These are phyloP conservation scores for Suillus plorans DNA, from an alignment of 768 basidiomycete genomes.

Conservation along the genomic window DNA sequence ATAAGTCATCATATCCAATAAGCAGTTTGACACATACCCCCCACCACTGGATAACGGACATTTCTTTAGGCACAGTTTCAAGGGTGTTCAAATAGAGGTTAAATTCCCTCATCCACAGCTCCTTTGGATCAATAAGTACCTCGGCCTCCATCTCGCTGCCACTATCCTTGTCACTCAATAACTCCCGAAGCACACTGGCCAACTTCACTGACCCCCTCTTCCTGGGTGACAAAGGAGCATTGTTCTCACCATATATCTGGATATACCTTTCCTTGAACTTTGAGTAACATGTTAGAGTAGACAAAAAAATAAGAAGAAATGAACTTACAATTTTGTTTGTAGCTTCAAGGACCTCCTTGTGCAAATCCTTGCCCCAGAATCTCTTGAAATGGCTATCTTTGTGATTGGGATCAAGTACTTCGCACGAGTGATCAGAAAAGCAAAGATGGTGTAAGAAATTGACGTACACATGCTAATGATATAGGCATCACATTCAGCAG, in stretches of 20 bases:
- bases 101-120: conserved; percentile 14
- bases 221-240: not conserved
- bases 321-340: conserved; percentile 17
- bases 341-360: conserved; percentile 12
- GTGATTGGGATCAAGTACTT: conserved; percentile 15
- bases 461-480: conserved; percentile 33
- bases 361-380: conserved; percentile 27
- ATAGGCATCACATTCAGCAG: conserved; percentile 30
- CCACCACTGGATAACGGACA: conserved; percentile 33
- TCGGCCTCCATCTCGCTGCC: conserved; percentile 26
- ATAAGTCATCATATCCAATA: not conserved
- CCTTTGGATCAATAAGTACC: conserved; percentile 31
- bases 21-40: conserved; percentile 22
- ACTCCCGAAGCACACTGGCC: not conserved
- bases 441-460: not conserved
- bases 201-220: conserved; percentile 5
- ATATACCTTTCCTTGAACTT: conserved; percentile 16
- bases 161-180: conserved; percentile 13
- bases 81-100: conserved; percentile 32
- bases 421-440: not conserved
- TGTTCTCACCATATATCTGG: not conserved
- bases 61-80: conserved; percentile 26
- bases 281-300: not conserved
- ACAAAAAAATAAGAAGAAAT: not conserved
- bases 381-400: conserved; percentile 27